Evolutionary conservation across 148 eudicot genomes (phyloP), one percentile per base, ranked within the genome.

Genomic region (Heliamphora exappendiculata): DNA sequence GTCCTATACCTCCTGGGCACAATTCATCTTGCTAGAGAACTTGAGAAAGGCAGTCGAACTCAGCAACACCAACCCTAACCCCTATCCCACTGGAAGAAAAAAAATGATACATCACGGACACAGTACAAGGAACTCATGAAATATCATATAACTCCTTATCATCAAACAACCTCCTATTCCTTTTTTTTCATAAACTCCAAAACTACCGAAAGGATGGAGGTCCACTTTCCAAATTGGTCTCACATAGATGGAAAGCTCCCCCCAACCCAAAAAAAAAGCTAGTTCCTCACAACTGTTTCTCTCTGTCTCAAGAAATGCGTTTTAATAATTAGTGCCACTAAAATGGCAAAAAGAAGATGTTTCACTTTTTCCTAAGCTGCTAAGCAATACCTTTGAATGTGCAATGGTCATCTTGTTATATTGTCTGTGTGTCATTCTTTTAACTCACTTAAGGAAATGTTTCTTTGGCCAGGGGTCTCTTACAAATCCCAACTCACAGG

Each of bases 401-500:
- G 37, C 45, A 14, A 33, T 47, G 71, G 39, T 31, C 45, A 60
- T 59, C 53, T 47, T 66, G 72, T 51, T 76, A 39, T 47, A 31
- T 31, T 44, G 34, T 57, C 28, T 20, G 39, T 31, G 33, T 59
- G 57, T 10, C 19, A 28, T 71, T 53, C 49, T 41, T 44, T 70
- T 17, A 28, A 76, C 16, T 72, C 26, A 0, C 49, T 71, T 22
- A 72, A 44, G 39, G 31, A 45, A 13, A 57, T 22, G 3, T 24
- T 75, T 67, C 51, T 44, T 28, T 20, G 33, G 33, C 77, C 85
- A 91, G 96, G 89, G 84, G 66, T 81, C 73, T 73, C 70, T 80
- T 49, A 79, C 76, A 69, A 86, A 83, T 84, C 82, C 88, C 76
- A 77, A n/a, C 81, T 81, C 79, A 28, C 87, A 81, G 65, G 74